A percentile compares a stretch with the other conserved stretches of the same genome.
Conservation (phyloP, 2,329 filamentous ascomycete genomes). For the Zalaria sp. region DNA sequence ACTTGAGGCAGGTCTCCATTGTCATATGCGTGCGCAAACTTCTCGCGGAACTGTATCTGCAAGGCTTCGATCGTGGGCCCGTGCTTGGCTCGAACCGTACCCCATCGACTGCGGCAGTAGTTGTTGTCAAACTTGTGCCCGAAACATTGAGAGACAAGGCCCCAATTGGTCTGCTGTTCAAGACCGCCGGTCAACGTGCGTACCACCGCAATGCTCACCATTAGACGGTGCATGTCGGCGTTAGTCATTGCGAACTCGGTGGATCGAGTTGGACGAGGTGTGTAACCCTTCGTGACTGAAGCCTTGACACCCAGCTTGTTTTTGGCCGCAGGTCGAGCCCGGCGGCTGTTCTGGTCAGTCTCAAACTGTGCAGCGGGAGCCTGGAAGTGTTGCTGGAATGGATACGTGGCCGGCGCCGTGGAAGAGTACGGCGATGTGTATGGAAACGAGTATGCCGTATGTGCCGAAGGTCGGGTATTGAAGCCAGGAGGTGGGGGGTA, state of each 20-base stretch:
- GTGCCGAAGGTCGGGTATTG: background rate
- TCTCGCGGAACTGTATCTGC: constrained; percentile 49
- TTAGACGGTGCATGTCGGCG: constrained; percentile 13
- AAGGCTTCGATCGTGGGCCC: constrained; percentile 28
- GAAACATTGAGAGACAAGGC: constrained; percentile 23
- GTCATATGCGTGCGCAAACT: constrained; percentile 53
- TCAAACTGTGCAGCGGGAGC: background rate
- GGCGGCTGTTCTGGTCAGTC: background rate
- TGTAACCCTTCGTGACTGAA: background rate
- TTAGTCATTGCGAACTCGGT: constrained; percentile 11
- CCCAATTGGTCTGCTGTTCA: constrained; percentile 25
- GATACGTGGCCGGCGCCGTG: background rate
- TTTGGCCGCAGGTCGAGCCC: background rate
- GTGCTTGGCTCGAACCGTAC: constrained; percentile 10
- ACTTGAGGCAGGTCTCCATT: constrained; percentile 45
- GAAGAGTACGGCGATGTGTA: background rate
- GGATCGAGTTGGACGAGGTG: constrained; percentile 3
- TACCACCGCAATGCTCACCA: constrained; percentile 17
- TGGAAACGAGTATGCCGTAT: background rate
- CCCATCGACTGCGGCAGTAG: constrained; percentile 25
- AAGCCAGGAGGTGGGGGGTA: too few relatives aligned
- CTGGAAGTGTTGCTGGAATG: background rate
- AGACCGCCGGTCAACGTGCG: constrained; percentile 20
- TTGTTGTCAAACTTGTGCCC: constrained; percentile 21
- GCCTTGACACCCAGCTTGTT: background rate